A percentile compares a stretch with the other conserved stretches of the same genome.
Conservation (phyloP, 352 stramenopile species). For the Phytopythium boreale region DNA sequence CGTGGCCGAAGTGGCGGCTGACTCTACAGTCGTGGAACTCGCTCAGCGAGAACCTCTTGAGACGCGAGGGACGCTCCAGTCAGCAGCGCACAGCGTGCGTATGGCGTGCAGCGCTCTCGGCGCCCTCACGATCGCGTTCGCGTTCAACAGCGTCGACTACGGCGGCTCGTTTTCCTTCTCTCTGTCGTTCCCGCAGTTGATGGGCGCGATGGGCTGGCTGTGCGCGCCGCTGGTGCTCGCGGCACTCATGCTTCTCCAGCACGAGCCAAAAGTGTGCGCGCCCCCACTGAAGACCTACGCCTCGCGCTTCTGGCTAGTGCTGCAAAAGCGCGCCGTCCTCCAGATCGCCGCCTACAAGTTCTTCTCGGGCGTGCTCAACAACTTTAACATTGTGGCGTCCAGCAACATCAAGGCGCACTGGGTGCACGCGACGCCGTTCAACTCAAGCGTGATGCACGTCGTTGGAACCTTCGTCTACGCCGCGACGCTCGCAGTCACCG, state of each 20-base stretch:
- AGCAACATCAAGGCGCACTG: conserved; percentile 54
- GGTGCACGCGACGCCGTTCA: conserved; percentile 59
- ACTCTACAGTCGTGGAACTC: conserved; percentile 64
- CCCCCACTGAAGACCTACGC: conserved; percentile 37
- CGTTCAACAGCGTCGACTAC: conserved; percentile 54
- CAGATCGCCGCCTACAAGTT: conserved; percentile 65
- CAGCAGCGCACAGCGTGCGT: conserved; percentile 52
- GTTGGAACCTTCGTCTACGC: conserved; percentile 45
- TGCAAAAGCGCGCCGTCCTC: conserved; percentile 61
- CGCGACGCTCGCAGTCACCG: conserved; percentile 41
- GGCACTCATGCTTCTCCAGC: conserved; percentile 26
- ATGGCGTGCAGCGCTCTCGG: conserved; percentile 45
- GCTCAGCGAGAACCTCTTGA: conserved; percentile 46
- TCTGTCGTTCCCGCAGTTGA: conserved; percentile 45
- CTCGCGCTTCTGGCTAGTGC: conserved; percentile 39
- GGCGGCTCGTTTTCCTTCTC: conserved; percentile 52
- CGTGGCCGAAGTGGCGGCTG: conserved; percentile 48
- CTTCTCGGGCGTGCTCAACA: conserved; percentile 58
- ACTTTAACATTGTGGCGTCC: conserved; percentile 53
- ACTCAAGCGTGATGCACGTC: conserved; percentile 51
- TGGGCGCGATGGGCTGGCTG: conserved; percentile 38
- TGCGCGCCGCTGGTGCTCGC: conserved; percentile 29
- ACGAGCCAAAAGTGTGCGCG: conserved; percentile 17
- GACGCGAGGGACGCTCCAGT: conserved; percentile 49
- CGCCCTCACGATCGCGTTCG: conserved; percentile 37